A percentile compares a stretch with the other conserved stretches of the same genome.
Conservation (phyloP, 2,329 filamentous ascomycete species). For the Colletotrichum brevisporum region DNA sequence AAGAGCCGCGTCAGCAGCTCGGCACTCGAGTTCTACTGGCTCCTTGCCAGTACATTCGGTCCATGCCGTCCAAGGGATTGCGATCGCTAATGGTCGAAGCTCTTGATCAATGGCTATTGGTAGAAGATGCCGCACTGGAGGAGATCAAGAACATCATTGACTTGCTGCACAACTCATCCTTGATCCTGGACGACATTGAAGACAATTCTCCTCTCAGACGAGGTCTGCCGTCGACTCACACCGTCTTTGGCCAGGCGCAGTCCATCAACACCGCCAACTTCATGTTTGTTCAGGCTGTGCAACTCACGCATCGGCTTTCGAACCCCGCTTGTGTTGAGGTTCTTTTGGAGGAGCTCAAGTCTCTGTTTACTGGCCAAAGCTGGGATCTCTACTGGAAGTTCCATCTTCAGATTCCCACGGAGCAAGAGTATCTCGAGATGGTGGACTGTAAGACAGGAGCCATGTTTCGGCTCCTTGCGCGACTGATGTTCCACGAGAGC, state of each 20-base stretch:
- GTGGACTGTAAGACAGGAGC: conserved; percentile 45
- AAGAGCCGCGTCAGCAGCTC: not conserved
- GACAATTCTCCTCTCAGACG: conserved; percentile 52
- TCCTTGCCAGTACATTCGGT: conserved; percentile 16
- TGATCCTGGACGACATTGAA: conserved; percentile 54
- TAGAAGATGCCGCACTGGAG: conserved; percentile 3
- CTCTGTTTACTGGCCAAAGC: conserved; percentile 47
- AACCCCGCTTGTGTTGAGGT: conserved; percentile 42
- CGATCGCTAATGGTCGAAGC: conserved; percentile 1
- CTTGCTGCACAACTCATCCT: conserved; percentile 27
- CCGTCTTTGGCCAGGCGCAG: conserved; percentile 52
- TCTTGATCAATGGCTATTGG: conserved; percentile 14
- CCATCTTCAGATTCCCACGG: conserved; percentile 40
- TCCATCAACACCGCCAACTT: conserved; percentile 55
- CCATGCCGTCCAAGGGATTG: conserved; percentile 20
- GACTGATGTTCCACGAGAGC: conserved; percentile 39
- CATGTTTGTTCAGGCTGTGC: conserved; percentile 45
- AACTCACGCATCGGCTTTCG: conserved; percentile 38
- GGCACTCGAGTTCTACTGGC: not conserved
- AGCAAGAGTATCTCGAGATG: conserved; percentile 49
- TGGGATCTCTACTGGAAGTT: conserved; percentile 48
- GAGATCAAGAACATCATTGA: conserved; percentile 20
- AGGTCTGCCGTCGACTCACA: conserved; percentile 52
- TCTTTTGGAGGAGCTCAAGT: conserved; percentile 43
- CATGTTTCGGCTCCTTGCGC: conserved; percentile 42